Base-by-base conservation (phyloP, 805 yeast species). In the Saitoella complicata region DNA sequence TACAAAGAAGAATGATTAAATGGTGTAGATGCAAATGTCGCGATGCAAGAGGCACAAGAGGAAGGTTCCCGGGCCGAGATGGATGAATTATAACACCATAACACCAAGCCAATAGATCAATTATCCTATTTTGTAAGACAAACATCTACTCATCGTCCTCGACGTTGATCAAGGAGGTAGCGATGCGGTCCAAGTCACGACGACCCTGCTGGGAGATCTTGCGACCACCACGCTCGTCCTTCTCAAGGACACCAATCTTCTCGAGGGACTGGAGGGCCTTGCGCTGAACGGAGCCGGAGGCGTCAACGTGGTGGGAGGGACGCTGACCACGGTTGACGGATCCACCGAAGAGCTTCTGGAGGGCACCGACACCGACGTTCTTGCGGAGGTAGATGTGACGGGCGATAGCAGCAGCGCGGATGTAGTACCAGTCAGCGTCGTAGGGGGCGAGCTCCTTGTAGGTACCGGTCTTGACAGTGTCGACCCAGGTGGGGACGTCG, bases 361-460 rank as follows among this genome's bases (percentile, higher is more conserved):
- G 80, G 68, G 83, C 83, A 78, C 98, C 98, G 62, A 88, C 94
- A 82, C 98, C 98, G 64, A 91, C 94, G 63, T 83, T 83, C 76
- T 91, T 91, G 83, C 95, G 86, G 74, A 91, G 78, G 94, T 91
- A 91, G 73, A 91, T 80, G 87, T 91, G 98, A 78, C 98, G 91
- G 67, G 98, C 98, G 70, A 87, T 86, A 51, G 98, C 88, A 65
- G 98, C 98, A 64, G 98, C 94, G 74, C 98, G 83, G 12, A 40
- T 37, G 31, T 31, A 34, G 32, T 98, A 91, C 67, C 88, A 86
- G 75, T 86, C 97, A 62, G 97, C 73, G 69, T 91, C 97, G 76
- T 88, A 97, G 70, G 98, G 98, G 70, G 98, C 98, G 70, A 91
- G 82, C 49, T 91, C 98, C 68, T 88, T 87, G 75, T 95, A 94